Percentiles rank a stretch among this genome's conserved stretches.
phyloP scores from a whole-genome alignment of 2,329 filamentous ascomycete genomes.

The Cucurbitaria berberidis region DNA sequence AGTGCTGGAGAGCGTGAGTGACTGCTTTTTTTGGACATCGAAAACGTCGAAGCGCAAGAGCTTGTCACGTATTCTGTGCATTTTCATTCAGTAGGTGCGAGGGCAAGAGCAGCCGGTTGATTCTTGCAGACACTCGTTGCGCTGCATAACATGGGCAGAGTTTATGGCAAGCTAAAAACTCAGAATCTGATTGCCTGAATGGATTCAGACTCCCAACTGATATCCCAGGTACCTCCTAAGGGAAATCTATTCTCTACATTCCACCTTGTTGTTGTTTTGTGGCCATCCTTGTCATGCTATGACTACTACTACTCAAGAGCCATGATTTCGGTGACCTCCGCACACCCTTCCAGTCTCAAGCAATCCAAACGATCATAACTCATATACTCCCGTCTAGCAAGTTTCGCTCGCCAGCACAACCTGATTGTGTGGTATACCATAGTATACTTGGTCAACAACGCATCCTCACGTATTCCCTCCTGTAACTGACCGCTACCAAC shows the following conservation, averaged over 20 bases:
- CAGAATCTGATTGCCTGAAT: no score
- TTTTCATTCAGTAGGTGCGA: not conserved
- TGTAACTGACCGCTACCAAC: conserved; percentile 14
- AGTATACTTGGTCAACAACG: conserved; percentile 7
- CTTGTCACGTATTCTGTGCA: not conserved
- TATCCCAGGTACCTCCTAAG: no score
- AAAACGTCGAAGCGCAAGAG: no score
- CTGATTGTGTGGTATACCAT: conserved; percentile 17
- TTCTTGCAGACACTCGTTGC: no score
- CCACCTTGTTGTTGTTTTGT: no score
- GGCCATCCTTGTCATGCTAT: not conserved
- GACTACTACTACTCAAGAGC: not conserved
- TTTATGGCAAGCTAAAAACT: no score
- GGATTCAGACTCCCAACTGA: no score
- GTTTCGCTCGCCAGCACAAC: conserved; percentile 29
- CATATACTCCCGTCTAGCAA: conserved; percentile 29
- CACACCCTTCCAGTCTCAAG: conserved; percentile 7
- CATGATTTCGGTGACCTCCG: not conserved
- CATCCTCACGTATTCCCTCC: conserved; percentile 11
- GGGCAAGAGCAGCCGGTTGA: no score
- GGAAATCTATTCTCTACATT: no score
- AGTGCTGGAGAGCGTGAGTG: not conserved
- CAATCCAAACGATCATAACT: conserved; percentile 33
- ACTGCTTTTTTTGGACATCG: no score
- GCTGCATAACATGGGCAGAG: no score